A percentile compares a stretch with the other conserved stretches of the same genome.
Evolutionary conservation across 176 grass and related monocot species (phyloP).

Genomic region (Musa schizocarpa): DNA sequence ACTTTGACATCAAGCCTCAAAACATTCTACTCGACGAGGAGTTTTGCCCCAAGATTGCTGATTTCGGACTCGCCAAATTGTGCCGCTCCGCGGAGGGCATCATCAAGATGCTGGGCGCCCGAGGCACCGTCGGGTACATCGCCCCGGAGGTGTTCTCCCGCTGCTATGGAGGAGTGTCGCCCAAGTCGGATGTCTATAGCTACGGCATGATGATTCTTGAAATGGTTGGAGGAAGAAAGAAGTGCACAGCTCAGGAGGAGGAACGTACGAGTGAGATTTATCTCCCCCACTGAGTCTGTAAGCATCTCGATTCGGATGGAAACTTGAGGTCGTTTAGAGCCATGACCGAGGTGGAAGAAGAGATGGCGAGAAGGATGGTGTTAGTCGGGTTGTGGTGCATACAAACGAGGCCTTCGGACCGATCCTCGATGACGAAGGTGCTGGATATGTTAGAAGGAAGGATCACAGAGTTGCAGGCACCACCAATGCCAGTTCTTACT

Average conservation of each 20-base stretch:
- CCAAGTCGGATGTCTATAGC: slow-evolving; percentile 3
- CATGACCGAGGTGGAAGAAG: background rate
- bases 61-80: background rate
- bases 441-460: background rate
- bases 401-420: background rate
- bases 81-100: background rate
- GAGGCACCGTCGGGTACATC: background rate
- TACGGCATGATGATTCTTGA: slow-evolving; percentile 5
- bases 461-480: background rate
- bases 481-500: background rate
- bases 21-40: background rate
- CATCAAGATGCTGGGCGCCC: background rate
- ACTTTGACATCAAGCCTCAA: background rate
- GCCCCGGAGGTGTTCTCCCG: background rate
- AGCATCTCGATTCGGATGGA: background rate
- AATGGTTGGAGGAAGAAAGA: background rate
- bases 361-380: background rate
- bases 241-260: background rate
- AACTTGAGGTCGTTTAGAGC: background rate
- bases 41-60: background rate
- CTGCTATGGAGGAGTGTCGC: background rate
- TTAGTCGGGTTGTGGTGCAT: background rate
- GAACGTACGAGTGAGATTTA: background rate
- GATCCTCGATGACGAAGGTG: background rate
- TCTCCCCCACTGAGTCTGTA: background rate